Percentiles rank a stretch among this genome's conserved stretches.
These are phyloP conservation scores for Mortierella antarctica DNA, from an alignment of 192 early-diverging fungal species.

Conservation along the genomic window DNA sequence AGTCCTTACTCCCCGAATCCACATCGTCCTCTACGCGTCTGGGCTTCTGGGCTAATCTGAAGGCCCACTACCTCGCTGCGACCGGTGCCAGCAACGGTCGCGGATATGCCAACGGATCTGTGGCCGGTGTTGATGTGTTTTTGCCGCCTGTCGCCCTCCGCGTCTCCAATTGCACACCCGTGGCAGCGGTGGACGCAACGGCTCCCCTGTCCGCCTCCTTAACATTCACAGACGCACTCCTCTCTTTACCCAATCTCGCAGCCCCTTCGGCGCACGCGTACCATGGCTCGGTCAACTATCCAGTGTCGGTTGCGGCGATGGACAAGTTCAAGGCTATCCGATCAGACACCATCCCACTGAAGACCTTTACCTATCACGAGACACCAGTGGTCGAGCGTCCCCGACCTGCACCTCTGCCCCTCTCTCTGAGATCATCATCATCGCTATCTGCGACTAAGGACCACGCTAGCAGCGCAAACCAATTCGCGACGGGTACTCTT, in stretches of 20 bases:
- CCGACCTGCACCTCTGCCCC: slow-evolving; percentile 13
- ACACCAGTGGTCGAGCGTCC: slow-evolving; percentile 43
- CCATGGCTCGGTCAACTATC: slow-evolving; percentile 36
- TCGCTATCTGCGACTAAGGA: neutral
- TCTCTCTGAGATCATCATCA: neutral
- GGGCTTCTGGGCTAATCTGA: slow-evolving; percentile 48
- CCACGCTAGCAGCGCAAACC: neutral
- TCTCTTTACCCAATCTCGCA: slow-evolving; percentile 44
- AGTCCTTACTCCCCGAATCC: slow-evolving; percentile 41
- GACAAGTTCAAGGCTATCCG: slow-evolving; percentile 39
- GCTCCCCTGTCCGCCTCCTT: slow-evolving; percentile 29
- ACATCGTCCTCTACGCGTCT: slow-evolving; percentile 32
- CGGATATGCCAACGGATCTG: neutral
- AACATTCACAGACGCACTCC: slow-evolving; percentile 23
- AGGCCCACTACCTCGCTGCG: slow-evolving; percentile 39
- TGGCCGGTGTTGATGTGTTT: slow-evolving; percentile 2
- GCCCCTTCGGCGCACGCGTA: slow-evolving; percentile 13
- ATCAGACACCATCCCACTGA: slow-evolving; percentile 47
- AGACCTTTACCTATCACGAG: slow-evolving; percentile 50
- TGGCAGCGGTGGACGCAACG: slow-evolving; percentile 36
- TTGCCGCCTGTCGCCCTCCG: slow-evolving; percentile 36
- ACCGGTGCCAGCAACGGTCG: neutral
- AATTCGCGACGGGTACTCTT: slow-evolving; percentile 1
- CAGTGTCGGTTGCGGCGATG: slow-evolving; percentile 42
- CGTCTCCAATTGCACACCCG: slow-evolving; percentile 24